Conservation (phyloP, 257 asterid genomes). For the Nicotiana knightiana region DNA sequence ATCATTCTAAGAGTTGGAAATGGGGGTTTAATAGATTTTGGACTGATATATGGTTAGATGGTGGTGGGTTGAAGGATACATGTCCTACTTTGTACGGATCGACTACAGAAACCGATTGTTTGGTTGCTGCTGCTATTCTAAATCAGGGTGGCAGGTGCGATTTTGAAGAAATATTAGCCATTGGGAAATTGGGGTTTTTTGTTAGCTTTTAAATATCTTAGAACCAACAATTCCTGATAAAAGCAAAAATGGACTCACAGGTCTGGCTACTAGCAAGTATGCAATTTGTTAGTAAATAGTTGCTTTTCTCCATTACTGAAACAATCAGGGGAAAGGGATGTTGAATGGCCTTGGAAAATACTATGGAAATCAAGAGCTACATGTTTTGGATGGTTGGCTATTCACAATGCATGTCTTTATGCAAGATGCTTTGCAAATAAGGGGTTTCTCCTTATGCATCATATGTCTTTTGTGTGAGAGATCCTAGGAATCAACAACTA, state of each 20-base stretch:
- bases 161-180: too few species aligned
- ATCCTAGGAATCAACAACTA: too few species aligned
- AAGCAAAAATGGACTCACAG: neutral
- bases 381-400: neutral
- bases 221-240: neutral
- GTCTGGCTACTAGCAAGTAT: neutral
- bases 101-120: neutral
- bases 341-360: neutral
- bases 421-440: too few species aligned
- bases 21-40: too few species aligned
- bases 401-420: too few species aligned
- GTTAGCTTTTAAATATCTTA: neutral
- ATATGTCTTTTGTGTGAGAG: too few species aligned
- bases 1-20: neutral
- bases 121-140: neutral
- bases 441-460: too few species aligned
- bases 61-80: neutral
- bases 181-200: neutral
- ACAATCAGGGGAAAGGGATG: neutral
- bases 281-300: too few species aligned
- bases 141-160: neutral
- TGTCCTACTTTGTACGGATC: neutral
- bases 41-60: neutral
- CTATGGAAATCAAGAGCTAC: neutral
- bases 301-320: neutral